Conservation (phyloP, 257 asterid genomes). For the Cinchona pubescens region DNA sequence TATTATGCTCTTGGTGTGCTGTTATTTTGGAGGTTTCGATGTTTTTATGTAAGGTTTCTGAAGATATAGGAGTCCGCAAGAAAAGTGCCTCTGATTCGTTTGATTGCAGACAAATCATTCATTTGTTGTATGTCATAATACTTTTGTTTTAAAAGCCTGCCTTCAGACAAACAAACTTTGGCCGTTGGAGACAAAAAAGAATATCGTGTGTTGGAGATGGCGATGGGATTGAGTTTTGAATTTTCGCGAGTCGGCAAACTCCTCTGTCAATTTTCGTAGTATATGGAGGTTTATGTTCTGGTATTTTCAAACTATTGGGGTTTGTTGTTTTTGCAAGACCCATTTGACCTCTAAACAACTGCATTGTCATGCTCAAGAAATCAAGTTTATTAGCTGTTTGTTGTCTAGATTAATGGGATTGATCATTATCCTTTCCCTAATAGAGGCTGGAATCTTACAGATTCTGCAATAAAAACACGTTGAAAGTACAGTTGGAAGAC, state of each 20-base stretch:
- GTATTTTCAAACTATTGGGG: not conserved
- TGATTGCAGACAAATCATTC: constrained; percentile 15
- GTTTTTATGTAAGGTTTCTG: constrained; percentile 39
- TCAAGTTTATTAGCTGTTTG: constrained; percentile 1
- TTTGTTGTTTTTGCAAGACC: constrained; percentile 5
- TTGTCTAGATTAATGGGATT: constrained; percentile 1
- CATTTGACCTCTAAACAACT: constrained; percentile 26
- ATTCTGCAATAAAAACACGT: not conserved
- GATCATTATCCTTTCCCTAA: constrained; percentile 5
- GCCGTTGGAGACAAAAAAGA: constrained; percentile 14
- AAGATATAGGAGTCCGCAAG: not conserved
- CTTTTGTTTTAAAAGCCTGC: not conserved
- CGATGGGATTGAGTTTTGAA: constrained; percentile 33
- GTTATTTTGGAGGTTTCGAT: constrained; percentile 65
- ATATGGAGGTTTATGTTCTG: constrained; percentile 13
- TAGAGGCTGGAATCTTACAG: not conserved
- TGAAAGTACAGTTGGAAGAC: not conserved
- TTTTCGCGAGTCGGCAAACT: constrained; percentile 58
- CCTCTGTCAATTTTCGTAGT: constrained; percentile 8
- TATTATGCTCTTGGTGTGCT: constrained; percentile 44
- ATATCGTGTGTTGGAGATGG: constrained; percentile 17
- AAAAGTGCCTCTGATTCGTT: constrained; percentile 10
- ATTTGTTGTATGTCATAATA: constrained; percentile 12
- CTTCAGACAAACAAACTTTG: constrained; percentile 2
- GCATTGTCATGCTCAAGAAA: constrained; percentile 5